A percentile compares a stretch with the other conserved stretches of the same genome.
Evolutionary conservation across 768 basidiomycete genomes (phyloP).

Genomic region (Lentinula lateritia): DNA sequence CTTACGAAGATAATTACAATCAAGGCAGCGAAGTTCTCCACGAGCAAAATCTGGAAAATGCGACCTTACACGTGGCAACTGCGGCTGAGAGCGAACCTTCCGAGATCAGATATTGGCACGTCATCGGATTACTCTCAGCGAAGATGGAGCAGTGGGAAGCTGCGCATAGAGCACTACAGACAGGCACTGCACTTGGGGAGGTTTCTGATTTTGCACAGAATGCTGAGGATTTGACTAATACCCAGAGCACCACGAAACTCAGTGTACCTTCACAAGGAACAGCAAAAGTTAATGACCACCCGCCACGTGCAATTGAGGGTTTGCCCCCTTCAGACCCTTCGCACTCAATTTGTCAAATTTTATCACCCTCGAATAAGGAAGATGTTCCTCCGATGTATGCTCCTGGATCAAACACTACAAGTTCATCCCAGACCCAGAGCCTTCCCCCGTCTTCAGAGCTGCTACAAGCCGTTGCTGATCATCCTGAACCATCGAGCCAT

Average conservation of each 20-base stretch:
- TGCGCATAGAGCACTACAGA: slow-evolving; percentile 70
- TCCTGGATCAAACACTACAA: slow-evolving; percentile 20
- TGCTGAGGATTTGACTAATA: neutral
- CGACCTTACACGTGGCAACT: slow-evolving; percentile 58
- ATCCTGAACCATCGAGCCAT: slow-evolving; percentile 42
- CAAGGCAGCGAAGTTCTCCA: neutral
- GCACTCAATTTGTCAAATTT: neutral
- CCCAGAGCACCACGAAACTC: neutral
- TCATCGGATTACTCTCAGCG: slow-evolving; percentile 78
- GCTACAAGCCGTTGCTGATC: slow-evolving; percentile 40
- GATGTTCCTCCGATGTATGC: slow-evolving; percentile 11
- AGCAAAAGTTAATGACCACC: neutral
- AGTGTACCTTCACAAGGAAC: neutral
- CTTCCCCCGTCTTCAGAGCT: slow-evolving; percentile 40
- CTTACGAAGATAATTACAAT: neutral
- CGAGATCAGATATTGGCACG: slow-evolving; percentile 81
- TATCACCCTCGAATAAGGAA: neutral
- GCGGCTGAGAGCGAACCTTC: slow-evolving; percentile 68
- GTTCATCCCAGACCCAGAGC: slow-evolving; percentile 1
- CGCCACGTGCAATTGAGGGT: neutral
- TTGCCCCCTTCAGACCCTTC: neutral
- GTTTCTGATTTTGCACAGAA: slow-evolving; percentile 11
- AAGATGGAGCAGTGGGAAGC: slow-evolving; percentile 76
- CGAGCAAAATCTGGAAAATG: slow-evolving; percentile 56
- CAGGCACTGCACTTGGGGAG: slow-evolving; percentile 59